Percentiles rank a stretch among this genome's conserved stretches.
Evolutionary conservation across 2,329 filamentous ascomycete species (phyloP).

Genomic region (Pseudogymnoascus sp.): DNA sequence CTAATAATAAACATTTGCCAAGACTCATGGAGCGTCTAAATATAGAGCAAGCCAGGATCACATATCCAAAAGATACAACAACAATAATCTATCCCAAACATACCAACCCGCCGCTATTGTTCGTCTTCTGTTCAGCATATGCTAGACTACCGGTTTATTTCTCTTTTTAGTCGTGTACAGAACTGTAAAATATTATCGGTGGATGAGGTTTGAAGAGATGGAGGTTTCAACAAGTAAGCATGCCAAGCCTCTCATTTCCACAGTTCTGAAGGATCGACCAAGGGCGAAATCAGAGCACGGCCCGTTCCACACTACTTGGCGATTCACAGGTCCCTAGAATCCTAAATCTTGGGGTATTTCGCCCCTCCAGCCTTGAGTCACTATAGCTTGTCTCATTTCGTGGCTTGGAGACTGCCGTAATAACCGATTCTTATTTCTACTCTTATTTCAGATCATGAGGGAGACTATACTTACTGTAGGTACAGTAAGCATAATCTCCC

Average conservation of each 20-base stretch:
- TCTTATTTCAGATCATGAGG: neutral
- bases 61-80: neutral
- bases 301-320: neutral
- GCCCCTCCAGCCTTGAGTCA: neutral
- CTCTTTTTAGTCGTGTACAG: neutral
- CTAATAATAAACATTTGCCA: conserved; percentile 1
- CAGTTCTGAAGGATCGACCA: neutral
- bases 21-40: neutral
- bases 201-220: neutral
- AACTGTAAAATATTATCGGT: neutral
- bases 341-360: neutral
- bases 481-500: too few species aligned
- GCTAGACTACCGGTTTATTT: neutral
- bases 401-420: neutral
- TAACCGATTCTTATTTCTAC: neutral
- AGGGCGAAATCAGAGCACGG: neutral
- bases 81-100: neutral
- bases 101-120: neutral
- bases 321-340: neutral
- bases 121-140: neutral
- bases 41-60: neutral
- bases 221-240: neutral
- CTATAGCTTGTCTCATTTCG: neutral
- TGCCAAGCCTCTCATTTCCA: neutral
- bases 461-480: neutral